Evolutionary conservation across 2,329 filamentous ascomycete species (phyloP).

Genomic region (Pseudogymnoascus sp.): DNA sequence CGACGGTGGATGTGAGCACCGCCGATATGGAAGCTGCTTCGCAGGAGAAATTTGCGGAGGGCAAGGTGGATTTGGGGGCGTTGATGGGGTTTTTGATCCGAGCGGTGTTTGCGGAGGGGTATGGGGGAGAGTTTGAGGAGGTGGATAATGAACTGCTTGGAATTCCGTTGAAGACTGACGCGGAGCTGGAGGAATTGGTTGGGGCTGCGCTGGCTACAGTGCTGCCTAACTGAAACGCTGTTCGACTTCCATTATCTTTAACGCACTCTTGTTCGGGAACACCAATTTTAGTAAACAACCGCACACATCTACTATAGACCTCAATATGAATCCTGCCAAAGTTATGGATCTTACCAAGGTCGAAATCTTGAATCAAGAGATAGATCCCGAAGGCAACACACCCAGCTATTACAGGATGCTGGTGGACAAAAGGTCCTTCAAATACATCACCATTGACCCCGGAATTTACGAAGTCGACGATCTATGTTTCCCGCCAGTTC

Average conservation of each 20-base stretch:
- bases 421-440: constrained; percentile 30
- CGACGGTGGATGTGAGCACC: constrained; percentile 13
- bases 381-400: constrained; percentile 5
- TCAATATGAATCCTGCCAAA: neutral
- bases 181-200: constrained; percentile 31
- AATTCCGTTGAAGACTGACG: constrained; percentile 33
- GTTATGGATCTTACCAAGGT: neutral
- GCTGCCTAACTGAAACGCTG: neutral
- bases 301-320: neutral
- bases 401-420: constrained; percentile 32
- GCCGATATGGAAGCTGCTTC: constrained; percentile 13
- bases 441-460: constrained; percentile 33
- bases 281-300: neutral
- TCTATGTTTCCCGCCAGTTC: constrained; percentile 27
- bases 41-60: constrained; percentile 19
- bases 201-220: neutral
- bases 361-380: constrained; percentile 11
- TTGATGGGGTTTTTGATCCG: constrained; percentile 29
- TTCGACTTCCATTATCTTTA: neutral
- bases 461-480: constrained; percentile 28
- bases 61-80: constrained; percentile 24
- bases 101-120: constrained; percentile 27
- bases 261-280: neutral
- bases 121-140: constrained; percentile 29
- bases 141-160: constrained; percentile 37